Base-by-base conservation (phyloP, 495 filamentous ascomycete genomes). In the Xylaria venustula region DNA sequence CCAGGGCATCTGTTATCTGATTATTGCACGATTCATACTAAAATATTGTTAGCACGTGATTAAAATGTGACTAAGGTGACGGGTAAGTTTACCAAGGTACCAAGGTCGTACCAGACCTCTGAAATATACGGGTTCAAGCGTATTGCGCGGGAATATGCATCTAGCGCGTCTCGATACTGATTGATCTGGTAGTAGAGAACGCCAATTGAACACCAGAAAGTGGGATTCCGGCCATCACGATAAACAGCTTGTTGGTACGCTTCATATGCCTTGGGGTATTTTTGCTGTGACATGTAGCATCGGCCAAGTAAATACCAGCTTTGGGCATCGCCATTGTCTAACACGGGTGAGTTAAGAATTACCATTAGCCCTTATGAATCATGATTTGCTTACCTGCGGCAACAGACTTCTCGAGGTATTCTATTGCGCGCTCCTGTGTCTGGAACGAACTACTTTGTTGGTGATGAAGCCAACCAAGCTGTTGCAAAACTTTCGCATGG, bases 121-220 rank as follows among this genome's bases (percentile, higher is more conserved):
- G 94, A 98, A 64, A 99, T 99, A 80, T 95, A 97, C 2, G 94
- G 94, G 71, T 98, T 99, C 69, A 99, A 79, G 60, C 94, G 91
- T 68, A 99, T 99, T 44, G 94, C 94, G 61, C 94, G 91, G 65
- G 92, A 97, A 77, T 99, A 99, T 62, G 94, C 94, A 83, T 99
- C 94, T 51, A 99, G 85, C 17, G 94, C 94, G 81, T 99, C 94
- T 51, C 94, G 88, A 74, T 99, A 99, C 81, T 99, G 94, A 73
- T 99, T 99, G 79, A 99, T 99, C 77, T 99, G 94, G 77, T 98
- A 99, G 71, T 99, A 99, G 37, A 99, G 85, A 17, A 99, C 94
- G 71, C 94, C 94, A 72, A 99, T 99, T 22, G 94, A 99, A 79
- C 95, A 98, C 94, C 94, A 99, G 81, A 99, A 99, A 12, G 94